phyloP scores from a whole-genome alignment of 2,329 filamentous ascomycete genomes.

The Aureobasidium leucospermi region DNA sequence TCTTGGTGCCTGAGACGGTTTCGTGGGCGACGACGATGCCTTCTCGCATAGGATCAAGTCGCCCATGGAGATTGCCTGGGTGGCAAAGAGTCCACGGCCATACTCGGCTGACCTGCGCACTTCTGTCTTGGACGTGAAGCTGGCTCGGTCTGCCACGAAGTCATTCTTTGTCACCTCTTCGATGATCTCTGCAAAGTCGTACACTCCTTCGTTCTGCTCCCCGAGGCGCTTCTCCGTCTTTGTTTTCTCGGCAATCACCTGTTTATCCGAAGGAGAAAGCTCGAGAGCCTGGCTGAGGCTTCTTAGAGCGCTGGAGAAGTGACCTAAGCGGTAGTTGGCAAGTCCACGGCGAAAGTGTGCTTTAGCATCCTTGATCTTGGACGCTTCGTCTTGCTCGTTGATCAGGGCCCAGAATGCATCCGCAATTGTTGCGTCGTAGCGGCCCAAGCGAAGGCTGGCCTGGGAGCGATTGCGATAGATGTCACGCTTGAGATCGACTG shows the following conservation, averaged over 20 bases:
- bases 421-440: constrained; percentile 17
- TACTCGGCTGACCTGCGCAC: background rate
- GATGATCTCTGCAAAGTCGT: constrained; percentile 20
- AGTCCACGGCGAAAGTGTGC: constrained; percentile 21
- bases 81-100: constrained; percentile 8
- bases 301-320: constrained; percentile 14
- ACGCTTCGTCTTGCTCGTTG: background rate
- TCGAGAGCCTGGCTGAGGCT: constrained; percentile 14
- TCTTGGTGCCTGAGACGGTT: constrained; percentile 15
- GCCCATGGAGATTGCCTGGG: background rate
- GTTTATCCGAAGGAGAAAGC: constrained; percentile 16
- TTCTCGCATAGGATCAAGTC: constrained; percentile 19
- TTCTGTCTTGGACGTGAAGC: constrained; percentile 13
- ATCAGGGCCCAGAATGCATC: constrained; percentile 18
- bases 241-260: constrained; percentile 13
- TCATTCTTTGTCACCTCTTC: background rate
- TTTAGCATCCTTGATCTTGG: constrained; percentile 17
- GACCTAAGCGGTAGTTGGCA: constrained; percentile 22
- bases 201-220: constrained; percentile 19
- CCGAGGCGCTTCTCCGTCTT: constrained; percentile 16
- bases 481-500: constrained; percentile 12
- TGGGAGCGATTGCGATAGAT: constrained; percentile 21
- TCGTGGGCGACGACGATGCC: constrained; percentile 16
- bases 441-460: constrained; percentile 16
- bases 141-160: constrained; percentile 19